Evolutionary conservation across 164 flowering plant species (phyloP).

Genomic region (Magnolia kwangsiensis): DNA sequence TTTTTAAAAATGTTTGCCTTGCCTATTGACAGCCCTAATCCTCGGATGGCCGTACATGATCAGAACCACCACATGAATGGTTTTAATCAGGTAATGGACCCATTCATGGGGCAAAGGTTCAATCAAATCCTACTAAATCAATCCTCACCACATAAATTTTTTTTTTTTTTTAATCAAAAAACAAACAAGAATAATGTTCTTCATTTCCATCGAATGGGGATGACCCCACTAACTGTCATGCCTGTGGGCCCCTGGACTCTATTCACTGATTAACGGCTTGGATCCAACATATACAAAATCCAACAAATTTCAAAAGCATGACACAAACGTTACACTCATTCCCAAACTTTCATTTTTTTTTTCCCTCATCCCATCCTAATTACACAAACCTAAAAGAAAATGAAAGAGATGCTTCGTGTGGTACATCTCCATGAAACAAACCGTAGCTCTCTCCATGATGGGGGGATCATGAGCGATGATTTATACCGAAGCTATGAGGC

Average conservation of each 20-base stretch:
- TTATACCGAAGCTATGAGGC: background rate
- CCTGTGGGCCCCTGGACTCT: background rate
- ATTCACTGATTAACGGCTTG: background rate
- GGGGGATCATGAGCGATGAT: background rate
- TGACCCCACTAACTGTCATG: background rate
- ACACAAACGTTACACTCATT: background rate
- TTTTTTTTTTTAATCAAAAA: too few species aligned
- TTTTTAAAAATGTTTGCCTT: too few species aligned
- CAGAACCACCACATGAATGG: too few species aligned
- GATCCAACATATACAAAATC: background rate
- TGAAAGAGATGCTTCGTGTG: background rate
- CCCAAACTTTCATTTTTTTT: background rate
- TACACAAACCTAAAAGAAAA: background rate
- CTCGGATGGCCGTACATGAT: too few species aligned
- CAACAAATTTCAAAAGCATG: background rate
- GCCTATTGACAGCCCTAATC: too few species aligned
- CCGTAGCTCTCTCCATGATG: background rate
- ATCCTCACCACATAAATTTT: too few species aligned
- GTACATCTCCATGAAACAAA: background rate
- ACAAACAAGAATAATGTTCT: background rate
- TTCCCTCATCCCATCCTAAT: background rate
- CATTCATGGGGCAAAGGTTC: too few species aligned
- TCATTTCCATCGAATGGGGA: background rate
- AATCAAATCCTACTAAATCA: too few species aligned
- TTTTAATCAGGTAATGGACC: too few species aligned